phyloP scores from a whole-genome alignment of 352 stramenopile genomes.

The Thalassiosira gravida region DNA sequence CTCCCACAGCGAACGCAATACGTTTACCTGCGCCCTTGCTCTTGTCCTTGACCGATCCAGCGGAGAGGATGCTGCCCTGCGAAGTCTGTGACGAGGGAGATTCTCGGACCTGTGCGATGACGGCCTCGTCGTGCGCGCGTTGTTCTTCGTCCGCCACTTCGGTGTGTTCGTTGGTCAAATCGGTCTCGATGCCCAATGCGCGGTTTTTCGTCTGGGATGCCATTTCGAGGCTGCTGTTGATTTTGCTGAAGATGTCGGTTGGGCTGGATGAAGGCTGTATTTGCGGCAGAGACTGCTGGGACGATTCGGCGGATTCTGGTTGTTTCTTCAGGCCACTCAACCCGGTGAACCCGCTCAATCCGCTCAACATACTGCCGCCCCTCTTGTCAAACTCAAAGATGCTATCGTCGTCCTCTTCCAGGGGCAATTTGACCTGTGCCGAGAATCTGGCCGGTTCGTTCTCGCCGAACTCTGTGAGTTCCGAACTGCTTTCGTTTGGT shows the following conservation, averaged over 20 bases:
- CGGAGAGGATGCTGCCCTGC: neutral
- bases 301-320: neutral
- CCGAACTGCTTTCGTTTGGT: no score
- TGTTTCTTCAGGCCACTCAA: no score
- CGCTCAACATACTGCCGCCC: no score
- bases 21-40: neutral
- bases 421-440: neutral
- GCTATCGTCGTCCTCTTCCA: constrained; percentile 35
- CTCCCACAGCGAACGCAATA: constrained; percentile 8
- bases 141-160: neutral
- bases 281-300: no score
- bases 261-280: constrained; percentile 12
- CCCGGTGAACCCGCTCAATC: no score
- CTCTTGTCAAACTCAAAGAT: constrained; percentile 50
- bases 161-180: constrained; percentile 17
- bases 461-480: constrained; percentile 11
- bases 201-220: constrained; percentile 41
- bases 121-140: neutral
- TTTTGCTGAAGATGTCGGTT: constrained; percentile 45
- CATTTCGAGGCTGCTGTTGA: constrained; percentile 40
- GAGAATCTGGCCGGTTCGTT: constrained; percentile 2
- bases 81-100: constrained; percentile 11
- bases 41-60: neutral
- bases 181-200: constrained; percentile 7
- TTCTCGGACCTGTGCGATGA: constrained; percentile 20